A percentile compares a stretch with the other conserved stretches of the same genome.
These are phyloP conservation scores for Lycium barbarum DNA, from an alignment of 257 asterid species.

Conservation along the genomic window DNA sequence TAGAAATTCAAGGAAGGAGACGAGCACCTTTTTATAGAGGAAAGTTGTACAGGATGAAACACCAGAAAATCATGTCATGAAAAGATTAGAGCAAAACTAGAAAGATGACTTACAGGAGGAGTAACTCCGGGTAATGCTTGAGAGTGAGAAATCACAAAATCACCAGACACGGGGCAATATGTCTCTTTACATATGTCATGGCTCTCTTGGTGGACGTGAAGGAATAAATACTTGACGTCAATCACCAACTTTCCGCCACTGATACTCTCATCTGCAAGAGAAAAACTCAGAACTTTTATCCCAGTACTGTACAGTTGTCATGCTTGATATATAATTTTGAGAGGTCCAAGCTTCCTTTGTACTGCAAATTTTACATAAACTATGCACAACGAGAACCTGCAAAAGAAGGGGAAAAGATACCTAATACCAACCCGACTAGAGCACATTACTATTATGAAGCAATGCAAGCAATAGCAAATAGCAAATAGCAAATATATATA, in stretches of 20 bases:
- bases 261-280: slow-evolving; percentile 38
- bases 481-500: not conserved
- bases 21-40: not conserved
- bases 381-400: not conserved
- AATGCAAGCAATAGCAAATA: not conserved
- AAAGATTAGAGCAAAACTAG: not conserved
- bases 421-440: not conserved
- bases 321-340: not conserved
- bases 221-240: slow-evolving; percentile 44
- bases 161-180: slow-evolving; percentile 48
- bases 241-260: slow-evolving; percentile 45
- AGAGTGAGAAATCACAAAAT: slow-evolving; percentile 47
- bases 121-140: slow-evolving; percentile 42
- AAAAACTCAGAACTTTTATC: not conserved
- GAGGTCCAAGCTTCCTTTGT: not conserved
- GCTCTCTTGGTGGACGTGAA: slow-evolving; percentile 43
- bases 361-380: not conserved
- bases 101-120: slow-evolving; percentile 44
- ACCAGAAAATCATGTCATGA: not conserved
- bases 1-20: not conserved
- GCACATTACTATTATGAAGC: not conserved
- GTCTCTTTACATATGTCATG: slow-evolving; percentile 46
- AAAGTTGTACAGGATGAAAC: not conserved
- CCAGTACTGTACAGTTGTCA: not conserved
- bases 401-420: not conserved